Evolutionary conservation across 2,329 filamentous ascomycete species (phyloP).

Genomic region (Colletotrichum melonis): DNA sequence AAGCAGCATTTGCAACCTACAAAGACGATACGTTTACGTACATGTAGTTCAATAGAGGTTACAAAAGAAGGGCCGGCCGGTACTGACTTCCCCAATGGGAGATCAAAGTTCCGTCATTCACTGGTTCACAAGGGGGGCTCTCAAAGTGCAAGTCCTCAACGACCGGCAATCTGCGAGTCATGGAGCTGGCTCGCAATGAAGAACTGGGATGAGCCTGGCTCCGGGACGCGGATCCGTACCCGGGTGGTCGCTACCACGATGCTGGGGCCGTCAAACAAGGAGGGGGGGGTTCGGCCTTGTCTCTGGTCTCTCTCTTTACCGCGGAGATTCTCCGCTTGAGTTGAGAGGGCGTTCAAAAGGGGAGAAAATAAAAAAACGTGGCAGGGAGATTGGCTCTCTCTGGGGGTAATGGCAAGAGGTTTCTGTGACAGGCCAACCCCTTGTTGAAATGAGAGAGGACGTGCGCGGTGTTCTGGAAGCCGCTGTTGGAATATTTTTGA

Average conservation of each 20-base stretch:
- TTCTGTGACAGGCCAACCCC: conserved; percentile 32
- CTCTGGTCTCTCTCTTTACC: conserved; percentile 9
- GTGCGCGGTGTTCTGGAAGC: conserved; percentile 33
- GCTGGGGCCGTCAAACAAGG: conserved; percentile 27
- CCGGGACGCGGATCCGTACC: conserved; percentile 27
- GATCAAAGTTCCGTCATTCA: conserved; percentile 14
- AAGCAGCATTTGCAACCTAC: not conserved
- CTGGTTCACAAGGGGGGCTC: not conserved
- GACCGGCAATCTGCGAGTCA: conserved; percentile 22
- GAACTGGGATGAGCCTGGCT: conserved; percentile 18
- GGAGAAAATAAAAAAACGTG: conserved; percentile 16
- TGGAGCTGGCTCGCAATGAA: not conserved
- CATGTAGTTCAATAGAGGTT: not conserved
- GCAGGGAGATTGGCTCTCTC: conserved; percentile 27
- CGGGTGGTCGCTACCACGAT: conserved; percentile 33
- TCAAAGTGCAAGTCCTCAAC: not conserved
- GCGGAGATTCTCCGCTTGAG: conserved; percentile 33
- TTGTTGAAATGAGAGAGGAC: conserved; percentile 21
- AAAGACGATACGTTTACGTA: conserved; percentile 4
- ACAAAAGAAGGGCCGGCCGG: conserved; percentile 7
- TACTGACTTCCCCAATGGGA: conserved; percentile 8
- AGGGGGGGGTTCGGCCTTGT: conserved; percentile 5
- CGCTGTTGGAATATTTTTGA: conserved; percentile 23
- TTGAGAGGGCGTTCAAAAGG: not conserved
- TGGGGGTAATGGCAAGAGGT: not conserved